Conservation (phyloP, 805 yeast species). For the Wickerhamiella nectarea region DNA sequence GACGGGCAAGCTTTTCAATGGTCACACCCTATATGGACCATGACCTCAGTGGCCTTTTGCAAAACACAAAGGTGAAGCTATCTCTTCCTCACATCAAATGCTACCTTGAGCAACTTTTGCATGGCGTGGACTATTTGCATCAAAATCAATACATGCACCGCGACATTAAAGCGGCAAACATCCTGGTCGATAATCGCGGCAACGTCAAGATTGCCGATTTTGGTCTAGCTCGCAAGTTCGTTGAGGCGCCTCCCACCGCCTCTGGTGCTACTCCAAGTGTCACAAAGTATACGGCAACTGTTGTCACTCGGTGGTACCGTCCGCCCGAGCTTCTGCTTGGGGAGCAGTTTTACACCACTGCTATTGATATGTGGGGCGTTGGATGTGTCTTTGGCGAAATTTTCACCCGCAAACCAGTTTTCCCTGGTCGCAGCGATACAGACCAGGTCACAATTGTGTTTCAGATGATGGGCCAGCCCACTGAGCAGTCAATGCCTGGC, state of each 20-base stretch:
- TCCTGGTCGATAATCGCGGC: conserved; percentile 64
- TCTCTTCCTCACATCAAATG: conserved; percentile 64
- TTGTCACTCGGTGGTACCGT: conserved; percentile 94
- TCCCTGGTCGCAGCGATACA: conserved; percentile 72
- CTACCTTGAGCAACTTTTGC: conserved; percentile 60
- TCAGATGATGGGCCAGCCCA: conserved; percentile 69
- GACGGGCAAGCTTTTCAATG: conserved; percentile 48
- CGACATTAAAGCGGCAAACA: conserved; percentile 94
- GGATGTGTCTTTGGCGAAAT: conserved; percentile 94
- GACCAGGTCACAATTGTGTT: conserved; percentile 81
- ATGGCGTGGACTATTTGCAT: conserved; percentile 76
- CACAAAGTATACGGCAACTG: conserved; percentile 44
- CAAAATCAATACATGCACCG: conserved; percentile 51
- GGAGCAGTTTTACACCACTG: conserved; percentile 75
- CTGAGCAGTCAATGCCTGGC: conserved; percentile 45
- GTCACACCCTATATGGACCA: conserved; percentile 87
- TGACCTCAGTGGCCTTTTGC: conserved; percentile 80
- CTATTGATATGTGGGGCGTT: conserved; percentile 95
- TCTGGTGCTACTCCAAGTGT: conserved; percentile 33
- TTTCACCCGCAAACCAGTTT: conserved; percentile 65
- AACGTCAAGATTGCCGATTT: conserved; percentile 85
- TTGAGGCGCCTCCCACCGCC: conserved; percentile 44
- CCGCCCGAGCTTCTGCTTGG: conserved; percentile 90
- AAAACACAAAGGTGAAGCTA: conserved; percentile 55
- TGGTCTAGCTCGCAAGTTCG: conserved; percentile 73